Evolutionary conservation across 1,139 yeast genomes (phyloP), one percentile per base, ranked within the genome.

Genomic region (Meyerozyma guilliermondii): DNA sequence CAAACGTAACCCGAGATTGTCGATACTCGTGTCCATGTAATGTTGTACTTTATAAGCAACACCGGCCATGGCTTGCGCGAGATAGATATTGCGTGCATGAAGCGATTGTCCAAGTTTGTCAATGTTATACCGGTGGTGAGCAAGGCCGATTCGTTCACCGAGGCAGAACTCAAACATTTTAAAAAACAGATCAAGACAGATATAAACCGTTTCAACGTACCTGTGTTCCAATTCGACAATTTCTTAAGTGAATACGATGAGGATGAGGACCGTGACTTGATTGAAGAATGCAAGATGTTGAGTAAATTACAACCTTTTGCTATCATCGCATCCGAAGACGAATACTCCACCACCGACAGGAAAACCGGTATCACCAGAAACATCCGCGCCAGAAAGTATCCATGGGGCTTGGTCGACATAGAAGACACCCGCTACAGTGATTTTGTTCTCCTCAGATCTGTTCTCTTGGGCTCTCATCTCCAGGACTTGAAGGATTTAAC

Each of bases 401-500:
- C 97, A 16, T 92, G 98, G 98, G 98, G 98, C 0, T 64, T 80
- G 43, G 82, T 92, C 40, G 95, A 91, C 59, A 73, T 78, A 40
- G 91, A 87, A 56, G 94, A 92, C 59, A 82, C 95, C 17, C 78
- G 78, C 44, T 78, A 83, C 53, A 83, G 94, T 43, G 98, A 92
- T 62, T 88, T 92, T 60, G 76, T 83, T n/a, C 76, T 85, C 20
- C 72, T 92, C 55, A 82, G 91, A 58, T 83, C 89, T 43, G 91
- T 92, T 2, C 65, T 92, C 40, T 77, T 92, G 55, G 92, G 95
- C 39, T 81, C 96, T n/a, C 98, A 92, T 61, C 74, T 92, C 54
- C 91, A 87, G 58, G 98, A 92, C 60, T 78, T 92, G 63, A 87
- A 91, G 63, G 98, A 92, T 58, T 80, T 83, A 59, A 92, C 98